phyloP scores from a whole-genome alignment of 768 basidiomycete genomes.

The Panaeolus papilionaceus region DNA sequence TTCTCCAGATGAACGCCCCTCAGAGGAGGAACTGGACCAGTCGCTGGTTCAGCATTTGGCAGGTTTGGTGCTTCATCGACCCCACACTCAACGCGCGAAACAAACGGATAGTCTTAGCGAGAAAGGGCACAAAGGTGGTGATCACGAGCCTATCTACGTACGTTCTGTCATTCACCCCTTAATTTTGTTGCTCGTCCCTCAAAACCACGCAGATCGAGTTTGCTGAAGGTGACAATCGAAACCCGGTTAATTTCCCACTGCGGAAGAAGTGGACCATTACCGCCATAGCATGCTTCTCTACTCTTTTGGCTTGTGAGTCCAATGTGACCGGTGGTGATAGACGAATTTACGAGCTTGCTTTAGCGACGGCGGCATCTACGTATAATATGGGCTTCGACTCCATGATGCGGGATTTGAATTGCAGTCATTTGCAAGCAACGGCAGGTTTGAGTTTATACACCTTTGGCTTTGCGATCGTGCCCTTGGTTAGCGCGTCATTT shows the following conservation, averaged over 20 bases:
- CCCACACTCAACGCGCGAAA: constrained; percentile 34
- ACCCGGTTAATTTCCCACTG: constrained; percentile 43
- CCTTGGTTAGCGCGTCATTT: constrained; percentile 68
- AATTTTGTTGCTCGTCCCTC: constrained; percentile 33
- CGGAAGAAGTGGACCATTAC: constrained; percentile 53
- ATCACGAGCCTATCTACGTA: constrained; percentile 29
- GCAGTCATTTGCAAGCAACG: constrained; percentile 49
- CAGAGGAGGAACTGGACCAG: constrained; percentile 39
- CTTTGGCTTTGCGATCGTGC: constrained; percentile 64
- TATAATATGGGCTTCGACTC: constrained; percentile 61
- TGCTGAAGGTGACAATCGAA: constrained; percentile 30
- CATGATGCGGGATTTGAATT: constrained; percentile 57
- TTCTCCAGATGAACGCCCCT: constrained; percentile 32
- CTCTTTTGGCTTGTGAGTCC: constrained; percentile 51
- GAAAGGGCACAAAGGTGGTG: constrained; percentile 19
- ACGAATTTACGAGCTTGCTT: not conserved
- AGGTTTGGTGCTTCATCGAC: constrained; percentile 10
- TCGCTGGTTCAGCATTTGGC: constrained; percentile 35
- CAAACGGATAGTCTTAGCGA: constrained; percentile 18
- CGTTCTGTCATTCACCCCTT: constrained; percentile 18
- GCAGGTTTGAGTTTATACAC: constrained; percentile 59
- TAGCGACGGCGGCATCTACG: constrained; percentile 46
- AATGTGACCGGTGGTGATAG: constrained; percentile 33
- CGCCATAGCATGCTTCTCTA: constrained; percentile 51
- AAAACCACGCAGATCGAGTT: constrained; percentile 43